These are phyloP conservation scores for Trypanosoma caninum DNA, from an alignment of 208 protist species.

Conservation along the genomic window DNA sequence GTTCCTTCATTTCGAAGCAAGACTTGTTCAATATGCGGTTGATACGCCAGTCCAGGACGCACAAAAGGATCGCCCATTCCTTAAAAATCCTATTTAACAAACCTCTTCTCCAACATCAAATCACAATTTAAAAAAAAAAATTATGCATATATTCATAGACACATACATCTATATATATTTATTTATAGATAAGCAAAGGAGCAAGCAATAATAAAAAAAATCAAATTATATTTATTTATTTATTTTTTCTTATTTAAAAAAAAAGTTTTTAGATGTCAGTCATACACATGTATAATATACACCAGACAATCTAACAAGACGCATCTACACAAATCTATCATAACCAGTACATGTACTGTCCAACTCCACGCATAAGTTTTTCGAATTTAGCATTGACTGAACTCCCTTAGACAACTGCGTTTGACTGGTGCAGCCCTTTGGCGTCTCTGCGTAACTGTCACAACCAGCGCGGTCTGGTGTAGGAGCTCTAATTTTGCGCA, in stretches of 20 bases:
- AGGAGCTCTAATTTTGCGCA: no score
- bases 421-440: no score
- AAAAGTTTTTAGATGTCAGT: no score
- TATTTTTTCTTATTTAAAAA: neutral
- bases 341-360: no score
- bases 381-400: no score
- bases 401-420: no score
- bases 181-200: neutral
- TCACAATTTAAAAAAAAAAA: conserved; percentile 18
- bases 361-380: no score
- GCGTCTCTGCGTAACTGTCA: no score
- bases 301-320: no score
- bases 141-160: neutral
- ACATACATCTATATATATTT: conserved; percentile 6
- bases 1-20: conserved; percentile 84
- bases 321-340: no score
- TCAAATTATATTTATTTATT: neutral
- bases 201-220: neutral
- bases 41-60: conserved; percentile 76
- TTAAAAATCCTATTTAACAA: conserved; percentile 1
- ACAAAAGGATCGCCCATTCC: conserved; percentile 92
- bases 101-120: conserved; percentile 8
- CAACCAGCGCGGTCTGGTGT: no score
- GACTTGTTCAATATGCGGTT: conserved; percentile 78
- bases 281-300: no score